Conservation (phyloP, 495 filamentous ascomycete genomes). For the Neurospora sp. region DNA sequence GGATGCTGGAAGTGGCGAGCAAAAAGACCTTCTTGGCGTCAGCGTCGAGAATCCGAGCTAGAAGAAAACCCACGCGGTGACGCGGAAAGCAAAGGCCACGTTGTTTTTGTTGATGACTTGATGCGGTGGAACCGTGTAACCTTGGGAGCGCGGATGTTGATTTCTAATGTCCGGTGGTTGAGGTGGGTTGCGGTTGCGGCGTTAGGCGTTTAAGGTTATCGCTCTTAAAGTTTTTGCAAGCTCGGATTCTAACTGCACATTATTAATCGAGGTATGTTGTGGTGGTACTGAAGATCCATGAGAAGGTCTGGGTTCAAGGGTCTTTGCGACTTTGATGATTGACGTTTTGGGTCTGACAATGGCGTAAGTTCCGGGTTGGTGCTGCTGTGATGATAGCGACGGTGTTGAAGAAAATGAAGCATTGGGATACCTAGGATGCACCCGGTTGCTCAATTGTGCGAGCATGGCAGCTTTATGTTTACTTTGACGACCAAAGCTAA, state of each 20-base stretch:
- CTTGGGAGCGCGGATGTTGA: background rate
- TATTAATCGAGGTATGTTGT: background rate
- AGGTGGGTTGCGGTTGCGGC: background rate
- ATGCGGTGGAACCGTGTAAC: background rate
- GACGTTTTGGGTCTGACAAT: background rate
- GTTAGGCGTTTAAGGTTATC: background rate
- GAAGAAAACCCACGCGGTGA: too few species aligned
- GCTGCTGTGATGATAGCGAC: background rate
- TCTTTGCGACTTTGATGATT: background rate
- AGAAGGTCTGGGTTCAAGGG: background rate
- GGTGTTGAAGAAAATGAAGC: background rate
- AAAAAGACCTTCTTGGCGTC: background rate
- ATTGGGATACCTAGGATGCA: background rate
- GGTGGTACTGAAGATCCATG: background rate
- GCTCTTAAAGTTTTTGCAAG: background rate
- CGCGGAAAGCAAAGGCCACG: background rate
- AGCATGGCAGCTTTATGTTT: background rate
- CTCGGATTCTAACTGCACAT: background rate
- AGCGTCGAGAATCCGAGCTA: background rate
- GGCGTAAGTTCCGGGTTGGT: background rate
- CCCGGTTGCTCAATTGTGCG: background rate
- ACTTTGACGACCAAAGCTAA: background rate
- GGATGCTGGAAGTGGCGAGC: background rate
- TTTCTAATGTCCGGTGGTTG: background rate
- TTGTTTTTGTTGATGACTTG: background rate